Base-by-base conservation (phyloP, 31 red algal genomes). In the Endocladia muricata region DNA sequence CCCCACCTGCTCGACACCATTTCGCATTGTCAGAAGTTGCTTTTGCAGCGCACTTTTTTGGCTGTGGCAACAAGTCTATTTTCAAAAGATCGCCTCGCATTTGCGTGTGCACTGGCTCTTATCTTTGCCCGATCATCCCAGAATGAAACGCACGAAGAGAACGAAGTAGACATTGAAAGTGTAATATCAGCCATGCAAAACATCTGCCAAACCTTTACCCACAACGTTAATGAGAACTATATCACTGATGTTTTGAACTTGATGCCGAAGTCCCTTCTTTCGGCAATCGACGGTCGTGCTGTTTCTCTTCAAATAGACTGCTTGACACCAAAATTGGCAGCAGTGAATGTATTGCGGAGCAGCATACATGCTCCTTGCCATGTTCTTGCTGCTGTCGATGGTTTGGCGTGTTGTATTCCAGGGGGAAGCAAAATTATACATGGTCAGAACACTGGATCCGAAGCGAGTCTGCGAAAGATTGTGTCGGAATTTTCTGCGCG, bases 31-130 rank as follows among this genome's bases (percentile, higher is more conserved):
- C 55, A 85, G 60, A 38, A 38, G 1, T 19, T 15, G 17, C 39
- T 91, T 41, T 34, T 83, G 19, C 34, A 77, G 17, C 34, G 61
- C 13, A 55, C 73, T 8, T 85, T 69, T 39, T 22, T 22, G 15
- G 42, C 48, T 51, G 43, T 75, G 13, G 67, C 73, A 31, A 33
- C 88, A 33, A 85, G 80, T 74, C 60, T 92, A 8, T 92, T 92
- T 59, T 81, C 88, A 25, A 25, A 35, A 5, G 88, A 92, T 68
- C 70, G 81, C 41, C 37, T 92, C 15, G 70, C 80, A 19, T 85
- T 92, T 68, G 88, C 88, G 11, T 76, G 74, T 51, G 43, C 86
- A 35, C 36, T 90, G 28, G 55, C 76, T 32, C 29, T 80, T 15
- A 22, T 87, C 23, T 25, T 41, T 5, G 26, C 22, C 42, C 13